Percentiles rank a stretch among this genome's conserved stretches.
These are phyloP conservation scores for Psilocybe azurescens DNA, from an alignment of 768 basidiomycete genomes.

Conservation along the genomic window DNA sequence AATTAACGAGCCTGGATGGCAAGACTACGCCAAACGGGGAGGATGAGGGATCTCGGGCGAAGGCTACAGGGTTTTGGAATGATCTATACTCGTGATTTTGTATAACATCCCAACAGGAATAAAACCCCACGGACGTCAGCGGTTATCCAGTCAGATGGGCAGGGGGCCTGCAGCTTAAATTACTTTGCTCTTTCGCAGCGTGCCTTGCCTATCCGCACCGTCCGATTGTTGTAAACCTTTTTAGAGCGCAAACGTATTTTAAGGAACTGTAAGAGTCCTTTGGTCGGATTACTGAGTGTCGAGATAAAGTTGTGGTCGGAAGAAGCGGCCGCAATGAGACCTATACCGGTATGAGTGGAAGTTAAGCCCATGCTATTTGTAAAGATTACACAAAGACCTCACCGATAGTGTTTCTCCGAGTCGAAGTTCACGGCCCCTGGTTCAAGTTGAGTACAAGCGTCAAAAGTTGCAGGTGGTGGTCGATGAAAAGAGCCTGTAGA, in stretches of 20 bases:
- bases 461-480: neutral
- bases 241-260: neutral
- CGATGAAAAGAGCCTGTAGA: neutral
- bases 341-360: neutral
- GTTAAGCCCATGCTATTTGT: neutral
- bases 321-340: neutral
- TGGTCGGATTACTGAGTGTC: neutral
- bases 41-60: neutral
- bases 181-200: slow-evolving; percentile 2
- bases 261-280: neutral
- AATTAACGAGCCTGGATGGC: neutral
- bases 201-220: slow-evolving; percentile 2
- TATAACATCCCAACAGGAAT: slow-evolving; percentile 3
- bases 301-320: neutral
- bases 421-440: neutral
- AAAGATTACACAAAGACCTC: neutral
- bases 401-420: neutral
- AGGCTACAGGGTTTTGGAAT: neutral
- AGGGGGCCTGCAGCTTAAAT: neutral
- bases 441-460: neutral
- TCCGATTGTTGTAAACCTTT: neutral
- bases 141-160: neutral
- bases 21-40: neutral
- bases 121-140: slow-evolving; percentile 8
- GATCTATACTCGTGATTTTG: slow-evolving; percentile 4